Evolutionary conservation across 2,329 filamentous ascomycete genomes (phyloP).

Genomic region (Arthrobotrys entomopaga): DNA sequence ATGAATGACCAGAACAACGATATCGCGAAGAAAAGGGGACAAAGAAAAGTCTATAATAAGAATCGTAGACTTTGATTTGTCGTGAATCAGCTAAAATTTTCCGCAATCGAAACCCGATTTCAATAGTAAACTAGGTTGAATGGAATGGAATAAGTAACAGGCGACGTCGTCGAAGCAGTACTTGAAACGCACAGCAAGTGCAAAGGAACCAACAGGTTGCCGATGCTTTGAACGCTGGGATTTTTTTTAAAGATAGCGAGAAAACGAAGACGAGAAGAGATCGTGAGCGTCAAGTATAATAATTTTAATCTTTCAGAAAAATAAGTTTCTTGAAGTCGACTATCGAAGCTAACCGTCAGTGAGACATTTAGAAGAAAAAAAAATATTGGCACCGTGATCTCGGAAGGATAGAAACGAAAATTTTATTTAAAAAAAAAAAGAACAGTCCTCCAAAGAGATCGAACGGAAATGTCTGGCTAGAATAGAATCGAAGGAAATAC

Average conservation of each 20-base stretch:
- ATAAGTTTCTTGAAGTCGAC: slow-evolving; percentile 50
- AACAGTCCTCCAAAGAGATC: slow-evolving; percentile 57
- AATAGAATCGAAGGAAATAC: slow-evolving; percentile 49
- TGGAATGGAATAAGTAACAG: too few species aligned
- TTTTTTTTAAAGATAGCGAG: slow-evolving; percentile 45
- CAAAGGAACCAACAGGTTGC: slow-evolving; percentile 14
- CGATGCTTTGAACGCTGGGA: slow-evolving; percentile 21
- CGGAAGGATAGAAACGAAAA: slow-evolving; percentile 37
- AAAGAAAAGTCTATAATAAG: slow-evolving; percentile 56
- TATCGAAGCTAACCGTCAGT: slow-evolving; percentile 55
- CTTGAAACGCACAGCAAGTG: slow-evolving; percentile 30
- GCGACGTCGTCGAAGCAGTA: slow-evolving; percentile 17
- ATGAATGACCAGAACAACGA: slow-evolving; percentile 59
- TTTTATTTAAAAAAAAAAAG: slow-evolving; percentile 46
- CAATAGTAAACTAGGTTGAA: slow-evolving; percentile 10
- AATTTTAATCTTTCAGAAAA: not conserved
- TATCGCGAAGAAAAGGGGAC: slow-evolving; percentile 49
- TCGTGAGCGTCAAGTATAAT: slow-evolving; percentile 46
- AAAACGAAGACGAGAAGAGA: slow-evolving; percentile 50
- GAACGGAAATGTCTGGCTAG: slow-evolving; percentile 39
- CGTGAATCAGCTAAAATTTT: slow-evolving; percentile 20
- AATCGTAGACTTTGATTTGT: slow-evolving; percentile 47
- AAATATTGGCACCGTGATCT: slow-evolving; percentile 22
- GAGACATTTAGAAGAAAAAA: slow-evolving; percentile 25
- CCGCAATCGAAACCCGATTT: slow-evolving; percentile 33